Evolutionary conservation across 2,329 filamentous ascomycete species (phyloP), one percentile per base, ranked within the genome.

Genomic region (Colletotrichum sp.): DNA sequence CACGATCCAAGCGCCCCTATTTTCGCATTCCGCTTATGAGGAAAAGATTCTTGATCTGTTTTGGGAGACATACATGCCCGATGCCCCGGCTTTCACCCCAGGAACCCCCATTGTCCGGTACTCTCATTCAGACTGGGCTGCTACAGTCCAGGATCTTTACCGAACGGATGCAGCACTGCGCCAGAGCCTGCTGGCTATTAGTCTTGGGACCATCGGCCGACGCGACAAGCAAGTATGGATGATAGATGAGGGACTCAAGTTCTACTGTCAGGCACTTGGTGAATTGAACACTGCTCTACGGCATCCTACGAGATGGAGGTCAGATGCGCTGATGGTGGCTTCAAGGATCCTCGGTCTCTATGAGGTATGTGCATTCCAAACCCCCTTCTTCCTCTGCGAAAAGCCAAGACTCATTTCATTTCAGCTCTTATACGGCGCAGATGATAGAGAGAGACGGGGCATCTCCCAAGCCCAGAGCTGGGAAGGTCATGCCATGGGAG

Each of bases 121-220:
- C 30, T 66, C 71, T 18, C 59, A 71, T 30, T 69, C 70, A 18
- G 79, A 79, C 32, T 81, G 79, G 80, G 78, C 79, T n/a, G 69
- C 71, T 7, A 63, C 78, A 9, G 77, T 77, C 28, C 70, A 75
- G 15, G 75, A 78, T 8, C 77, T 80, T 10, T 80, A 79, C 28
- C 64, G 77, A 24, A 76, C 77, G 28, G 79, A 81, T 26, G 28
- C 28, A 2, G 76, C 71, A 28, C 24, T 78, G 32, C 67, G 71
- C 5, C 77, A 73, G 49, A 77, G 77, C 2, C 62, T 80, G 5
- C 24, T 80, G n/a, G 79, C 80, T 5, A 74, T 80, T 28, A 79
- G 79, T 13, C 73, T 78, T 18, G 78, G 76, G 2, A 79, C 79
- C 8, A 66, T 81, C 4, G 78, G 79, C 3, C 75, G 77, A 24